Percentiles rank a stretch among this genome's conserved stretches.
These are phyloP conservation scores for Rhynchosporium agropyri DNA, from an alignment of 2,329 filamentous ascomycete genomes.

Conservation along the genomic window DNA sequence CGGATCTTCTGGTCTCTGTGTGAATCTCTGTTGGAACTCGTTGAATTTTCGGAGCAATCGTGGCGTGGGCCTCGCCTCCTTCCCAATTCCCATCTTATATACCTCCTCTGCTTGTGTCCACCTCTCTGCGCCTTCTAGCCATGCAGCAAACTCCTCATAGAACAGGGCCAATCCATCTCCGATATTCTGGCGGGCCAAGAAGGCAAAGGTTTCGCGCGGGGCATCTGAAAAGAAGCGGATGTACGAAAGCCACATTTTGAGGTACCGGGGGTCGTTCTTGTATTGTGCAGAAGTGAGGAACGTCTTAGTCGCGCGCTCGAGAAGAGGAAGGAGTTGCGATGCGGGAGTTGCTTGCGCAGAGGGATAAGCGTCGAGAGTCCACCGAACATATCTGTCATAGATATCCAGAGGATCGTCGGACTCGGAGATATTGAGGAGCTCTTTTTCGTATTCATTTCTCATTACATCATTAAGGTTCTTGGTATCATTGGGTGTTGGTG, in stretches of 20 bases:
- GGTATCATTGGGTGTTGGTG: conserved; percentile 71
- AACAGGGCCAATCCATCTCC: conserved; percentile 87
- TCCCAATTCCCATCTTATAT: conserved; percentile 85
- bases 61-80: conserved; percentile 80
- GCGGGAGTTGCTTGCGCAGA: conserved; percentile 89
- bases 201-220: conserved; percentile 91
- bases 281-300: conserved; percentile 87
- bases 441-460: conserved; percentile 82
- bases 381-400: conserved; percentile 95
- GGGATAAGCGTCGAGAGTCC: conserved; percentile 94
- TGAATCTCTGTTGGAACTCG: conserved; percentile 82
- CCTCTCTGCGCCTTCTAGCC: conserved; percentile 81
- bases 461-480: conserved; percentile 77
- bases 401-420: conserved; percentile 94
- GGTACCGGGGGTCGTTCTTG: conserved; percentile 91
- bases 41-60: conserved; percentile 85
- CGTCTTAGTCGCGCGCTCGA: conserved; percentile 89
- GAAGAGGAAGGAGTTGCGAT: conserved; percentile 84
- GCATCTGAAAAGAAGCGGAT: conserved; percentile 90
- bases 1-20: conserved; percentile 63
- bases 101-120: conserved; percentile 95
- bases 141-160: conserved; percentile 95
- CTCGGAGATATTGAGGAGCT: conserved; percentile 76
- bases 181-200: conserved; percentile 83
- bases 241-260: conserved; percentile 93